These are phyloP conservation scores for Cyclotella sp. DNA, from an alignment of 108 stramenopile species.

Conservation along the genomic window DNA sequence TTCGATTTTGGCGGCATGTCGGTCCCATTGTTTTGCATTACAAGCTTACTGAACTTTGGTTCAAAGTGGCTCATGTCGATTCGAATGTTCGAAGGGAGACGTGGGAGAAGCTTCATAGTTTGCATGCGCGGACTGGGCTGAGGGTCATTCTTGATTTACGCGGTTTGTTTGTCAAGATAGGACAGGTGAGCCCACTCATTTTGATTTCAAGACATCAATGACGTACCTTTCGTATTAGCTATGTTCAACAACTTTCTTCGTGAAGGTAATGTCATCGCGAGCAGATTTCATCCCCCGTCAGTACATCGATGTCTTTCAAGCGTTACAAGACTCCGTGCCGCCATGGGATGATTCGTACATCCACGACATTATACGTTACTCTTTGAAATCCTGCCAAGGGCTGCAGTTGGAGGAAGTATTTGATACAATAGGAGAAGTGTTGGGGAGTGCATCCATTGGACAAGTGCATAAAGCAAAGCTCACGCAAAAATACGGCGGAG, in stretches of 20 bases:
- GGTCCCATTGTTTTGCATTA: slow-evolving; percentile 79
- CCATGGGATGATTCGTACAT: slow-evolving; percentile 61
- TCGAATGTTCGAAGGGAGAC: slow-evolving; percentile 45
- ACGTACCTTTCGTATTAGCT: too few species aligned
- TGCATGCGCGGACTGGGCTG: slow-evolving; percentile 53
- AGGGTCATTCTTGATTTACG: slow-evolving; percentile 62
- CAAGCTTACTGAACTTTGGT: slow-evolving; percentile 70
- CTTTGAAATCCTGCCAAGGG: slow-evolving; percentile 37
- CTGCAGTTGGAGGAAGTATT: slow-evolving; percentile 68
- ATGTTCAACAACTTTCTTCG: too few species aligned
- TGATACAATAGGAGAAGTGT: slow-evolving; percentile 61
- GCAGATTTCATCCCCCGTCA: slow-evolving; percentile 78
- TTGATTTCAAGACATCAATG: too few species aligned
- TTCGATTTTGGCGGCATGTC: slow-evolving; percentile 67
- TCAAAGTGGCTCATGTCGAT: slow-evolving; percentile 35
- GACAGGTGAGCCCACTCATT: slow-evolving; percentile 43
- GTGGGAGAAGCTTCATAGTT: slow-evolving; percentile 58
- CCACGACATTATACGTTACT: slow-evolving; percentile 42
- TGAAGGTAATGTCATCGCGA: slow-evolving; percentile 48
- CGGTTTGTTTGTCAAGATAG: slow-evolving; percentile 67
- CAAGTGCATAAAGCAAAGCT: slow-evolving; percentile 71
- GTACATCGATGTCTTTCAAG: slow-evolving; percentile 62
- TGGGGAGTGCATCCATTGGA: slow-evolving; percentile 77
- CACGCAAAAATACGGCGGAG: slow-evolving; percentile 25
- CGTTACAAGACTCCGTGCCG: slow-evolving; percentile 70